A percentile compares a stretch with the other conserved stretches of the same genome.
These are phyloP conservation scores for Naganishia vaughanmartiniae DNA, from an alignment of 768 basidiomycete species.

Conservation along the genomic window DNA sequence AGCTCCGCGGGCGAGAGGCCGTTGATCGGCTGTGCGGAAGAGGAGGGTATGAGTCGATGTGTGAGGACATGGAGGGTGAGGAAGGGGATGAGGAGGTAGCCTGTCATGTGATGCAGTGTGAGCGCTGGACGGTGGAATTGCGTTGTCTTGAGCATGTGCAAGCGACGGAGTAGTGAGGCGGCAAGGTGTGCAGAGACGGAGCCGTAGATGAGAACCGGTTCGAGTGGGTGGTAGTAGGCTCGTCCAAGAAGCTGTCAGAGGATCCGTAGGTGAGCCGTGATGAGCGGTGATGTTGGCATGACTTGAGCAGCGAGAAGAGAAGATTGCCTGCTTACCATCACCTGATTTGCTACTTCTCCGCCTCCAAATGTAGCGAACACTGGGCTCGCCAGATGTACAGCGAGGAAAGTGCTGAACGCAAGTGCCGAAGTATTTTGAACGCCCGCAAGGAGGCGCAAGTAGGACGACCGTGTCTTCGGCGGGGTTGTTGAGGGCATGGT, in stretches of 20 bases:
- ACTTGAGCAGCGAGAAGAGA: not conserved
- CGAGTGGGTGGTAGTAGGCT: conserved; percentile 78
- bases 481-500: not conserved
- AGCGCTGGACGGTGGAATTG: conserved; percentile 1
- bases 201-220: conserved; percentile 65
- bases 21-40: conserved; percentile 57
- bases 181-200: conserved; percentile 68
- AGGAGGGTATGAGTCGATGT: conserved; percentile 63
- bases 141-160: conserved; percentile 38
- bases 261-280: not conserved
- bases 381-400: conserved; percentile 77
- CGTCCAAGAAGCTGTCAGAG: conserved; percentile 67
- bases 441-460: conserved; percentile 56
- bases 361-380: conserved; percentile 70
- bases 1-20: conserved; percentile 71
- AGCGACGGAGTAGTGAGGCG: conserved; percentile 62
- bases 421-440: conserved; percentile 69
- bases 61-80: conserved; percentile 68
- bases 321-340: conserved; percentile 62
- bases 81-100: conserved; percentile 61
- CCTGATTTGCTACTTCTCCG: conserved; percentile 64
- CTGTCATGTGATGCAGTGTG: conserved; percentile 56
- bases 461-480: not conserved
- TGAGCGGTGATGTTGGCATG: not conserved
- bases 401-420: conserved; percentile 71